Conservation (phyloP, 2,329 filamentous ascomycete genomes). For the Cercospora sojina region DNA sequence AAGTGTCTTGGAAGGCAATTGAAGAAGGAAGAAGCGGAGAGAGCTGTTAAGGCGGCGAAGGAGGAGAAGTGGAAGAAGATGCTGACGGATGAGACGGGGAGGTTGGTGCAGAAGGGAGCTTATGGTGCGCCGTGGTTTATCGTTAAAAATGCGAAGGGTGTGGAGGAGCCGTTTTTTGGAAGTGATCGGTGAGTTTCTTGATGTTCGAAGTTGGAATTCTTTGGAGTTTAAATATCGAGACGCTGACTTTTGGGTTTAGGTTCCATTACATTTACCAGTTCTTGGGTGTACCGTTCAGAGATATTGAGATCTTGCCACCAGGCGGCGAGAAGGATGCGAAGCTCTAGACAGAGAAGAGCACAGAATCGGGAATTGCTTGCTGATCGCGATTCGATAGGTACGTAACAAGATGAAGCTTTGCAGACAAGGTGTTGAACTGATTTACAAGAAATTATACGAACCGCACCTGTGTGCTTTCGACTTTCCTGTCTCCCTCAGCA, state of each 20-base stretch:
- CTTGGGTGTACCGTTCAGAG: constrained; percentile 46
- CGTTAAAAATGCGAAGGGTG: constrained; percentile 59
- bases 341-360: not conserved
- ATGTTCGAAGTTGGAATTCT: not conserved
- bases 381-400: not conserved
- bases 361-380: too few relatives aligned
- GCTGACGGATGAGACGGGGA: constrained; percentile 27
- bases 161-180: constrained; percentile 70
- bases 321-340: constrained; percentile 9
- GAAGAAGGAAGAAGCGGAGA: constrained; percentile 31
- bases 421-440: not conserved
- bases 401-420: not conserved
- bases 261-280: constrained; percentile 69
- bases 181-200: constrained; percentile 55
- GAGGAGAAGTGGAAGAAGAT: constrained; percentile 31
- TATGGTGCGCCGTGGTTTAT: constrained; percentile 78
- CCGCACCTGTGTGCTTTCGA: not conserved
- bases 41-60: constrained; percentile 34
- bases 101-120: constrained; percentile 56
- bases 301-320: constrained; percentile 23
- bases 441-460: not conserved
- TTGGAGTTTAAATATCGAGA: not conserved
- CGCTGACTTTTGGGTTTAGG: constrained; percentile 1
- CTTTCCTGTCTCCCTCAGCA: not conserved
- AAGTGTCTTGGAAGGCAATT: constrained; percentile 51